Conservation (phyloP, 257 asterid species). For the Nicotiana otophora region DNA sequence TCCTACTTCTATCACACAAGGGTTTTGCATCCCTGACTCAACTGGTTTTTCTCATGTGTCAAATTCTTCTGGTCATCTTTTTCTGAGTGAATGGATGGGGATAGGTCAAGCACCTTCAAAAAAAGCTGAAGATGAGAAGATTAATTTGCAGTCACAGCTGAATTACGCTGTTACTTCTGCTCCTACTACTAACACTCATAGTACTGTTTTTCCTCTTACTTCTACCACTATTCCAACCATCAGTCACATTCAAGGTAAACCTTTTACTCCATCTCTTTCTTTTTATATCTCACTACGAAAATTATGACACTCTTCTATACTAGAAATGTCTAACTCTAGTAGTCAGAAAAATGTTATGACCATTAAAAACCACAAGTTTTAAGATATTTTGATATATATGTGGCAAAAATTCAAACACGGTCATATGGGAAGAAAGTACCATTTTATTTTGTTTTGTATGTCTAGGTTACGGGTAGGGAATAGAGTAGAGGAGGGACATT, state of each 20-base stretch:
- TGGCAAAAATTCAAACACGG: neutral
- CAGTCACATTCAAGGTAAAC: slow-evolving; percentile 19
- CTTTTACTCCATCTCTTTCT: neutral
- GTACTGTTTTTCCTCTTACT: slow-evolving; percentile 19
- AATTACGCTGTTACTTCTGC: slow-evolving; percentile 19
- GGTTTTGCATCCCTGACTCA: slow-evolving; percentile 45
- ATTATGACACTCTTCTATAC: no score
- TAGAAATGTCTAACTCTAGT: no score
- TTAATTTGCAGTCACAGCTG: slow-evolving; percentile 35
- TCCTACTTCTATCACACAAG: slow-evolving; percentile 27
- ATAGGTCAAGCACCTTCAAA: slow-evolving; percentile 37
- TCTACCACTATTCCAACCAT: slow-evolving; percentile 14
- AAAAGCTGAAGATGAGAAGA: slow-evolving; percentile 41
- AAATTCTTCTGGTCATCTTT: slow-evolving; percentile 21
- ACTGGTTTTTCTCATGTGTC: slow-evolving; percentile 18
- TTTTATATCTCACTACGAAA: neutral
- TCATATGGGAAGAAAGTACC: neutral
- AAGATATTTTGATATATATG: no score
- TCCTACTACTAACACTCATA: slow-evolving; percentile 24
- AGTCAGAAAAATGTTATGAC: no score
- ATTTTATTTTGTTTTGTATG: neutral
- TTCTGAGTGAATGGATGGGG: slow-evolving; percentile 48
- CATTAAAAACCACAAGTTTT: no score
- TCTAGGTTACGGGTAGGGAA: neutral
- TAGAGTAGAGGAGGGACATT: neutral